Conservation (phyloP, 768 basidiomycete species). For the Lentinula aciculospora region DNA sequence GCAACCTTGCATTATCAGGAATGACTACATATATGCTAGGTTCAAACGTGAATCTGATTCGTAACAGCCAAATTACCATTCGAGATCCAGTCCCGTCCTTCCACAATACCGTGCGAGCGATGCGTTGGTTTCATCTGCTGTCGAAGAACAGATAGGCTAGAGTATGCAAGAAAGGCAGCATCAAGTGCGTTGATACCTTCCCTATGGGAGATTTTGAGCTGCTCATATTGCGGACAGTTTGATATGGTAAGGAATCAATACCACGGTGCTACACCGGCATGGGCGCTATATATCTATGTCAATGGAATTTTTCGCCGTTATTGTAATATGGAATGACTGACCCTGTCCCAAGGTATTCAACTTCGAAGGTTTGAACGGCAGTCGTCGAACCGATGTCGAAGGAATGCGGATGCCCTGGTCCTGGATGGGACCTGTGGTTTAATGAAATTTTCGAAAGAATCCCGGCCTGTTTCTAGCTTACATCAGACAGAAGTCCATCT, state of each 20-base stretch:
- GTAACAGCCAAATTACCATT: constrained; percentile 46
- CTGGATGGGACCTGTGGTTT: constrained; percentile 64
- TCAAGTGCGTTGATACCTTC: constrained; percentile 85
- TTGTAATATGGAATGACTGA: constrained; percentile 24
- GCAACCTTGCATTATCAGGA: constrained; percentile 76
- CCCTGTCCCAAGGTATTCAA: constrained; percentile 75
- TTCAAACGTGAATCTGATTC: not conserved
- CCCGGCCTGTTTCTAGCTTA: constrained; percentile 17
- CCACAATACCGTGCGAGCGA: constrained; percentile 73
- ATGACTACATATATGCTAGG: constrained; percentile 46
- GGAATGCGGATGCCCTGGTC: constrained; percentile 46
- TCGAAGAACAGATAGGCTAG: constrained; percentile 69
- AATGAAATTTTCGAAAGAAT: not conserved
- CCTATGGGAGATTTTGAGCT: constrained; percentile 24
- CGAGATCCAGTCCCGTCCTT: constrained; percentile 60
- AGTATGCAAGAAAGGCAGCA: constrained; percentile 83
- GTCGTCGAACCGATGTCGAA: constrained; percentile 47
- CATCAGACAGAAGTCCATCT: constrained; percentile 83
- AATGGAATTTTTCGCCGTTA: constrained; percentile 1
- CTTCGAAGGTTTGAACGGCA: constrained; percentile 59
- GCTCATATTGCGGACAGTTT: not conserved
- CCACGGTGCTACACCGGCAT: constrained; percentile 80
- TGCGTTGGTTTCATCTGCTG: constrained; percentile 85
- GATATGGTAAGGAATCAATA: constrained; percentile 15
- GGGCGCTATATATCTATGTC: constrained; percentile 43